Evolutionary conservation across 768 basidiomycete genomes (phyloP).

Genomic region (Pisolithus albus): DNA sequence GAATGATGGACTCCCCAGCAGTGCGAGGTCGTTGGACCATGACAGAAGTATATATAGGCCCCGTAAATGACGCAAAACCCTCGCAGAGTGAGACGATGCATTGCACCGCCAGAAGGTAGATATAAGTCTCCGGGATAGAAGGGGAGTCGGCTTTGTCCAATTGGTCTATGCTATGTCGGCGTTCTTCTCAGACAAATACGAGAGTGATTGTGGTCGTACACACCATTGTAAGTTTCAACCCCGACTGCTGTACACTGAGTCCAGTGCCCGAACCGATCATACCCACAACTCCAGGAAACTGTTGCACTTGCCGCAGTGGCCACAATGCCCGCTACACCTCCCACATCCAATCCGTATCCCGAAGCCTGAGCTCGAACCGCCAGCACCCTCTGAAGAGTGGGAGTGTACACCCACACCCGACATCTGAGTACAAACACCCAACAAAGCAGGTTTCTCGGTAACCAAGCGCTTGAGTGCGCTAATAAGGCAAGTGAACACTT

Average conservation of each 20-base stretch:
- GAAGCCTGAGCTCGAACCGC: slow-evolving; percentile 16
- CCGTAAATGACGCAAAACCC: slow-evolving; percentile 69
- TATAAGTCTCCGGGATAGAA: slow-evolving; percentile 85
- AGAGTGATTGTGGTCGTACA: slow-evolving; percentile 15
- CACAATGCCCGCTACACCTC: slow-evolving; percentile 73
- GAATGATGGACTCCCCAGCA: slow-evolving; percentile 57
- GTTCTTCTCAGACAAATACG: background rate
- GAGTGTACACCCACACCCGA: slow-evolving; percentile 63
- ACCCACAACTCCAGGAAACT: slow-evolving; percentile 75
- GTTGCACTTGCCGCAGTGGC: slow-evolving; percentile 79
- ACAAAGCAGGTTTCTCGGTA: slow-evolving; percentile 79
- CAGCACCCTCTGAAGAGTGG: slow-evolving; percentile 21
- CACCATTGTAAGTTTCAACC: slow-evolving; percentile 94
- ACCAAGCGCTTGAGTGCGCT: slow-evolving; percentile 80
- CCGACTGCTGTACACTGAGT: slow-evolving; percentile 62
- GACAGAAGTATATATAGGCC: slow-evolving; percentile 67
- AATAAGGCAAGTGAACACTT: slow-evolving; percentile 71
- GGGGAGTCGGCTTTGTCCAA: slow-evolving; percentile 96
- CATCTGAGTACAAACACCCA: slow-evolving; percentile 78
- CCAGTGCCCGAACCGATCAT: slow-evolving; percentile 73
- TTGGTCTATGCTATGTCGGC: slow-evolving; percentile 76
- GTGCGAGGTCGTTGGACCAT: slow-evolving; percentile 58
- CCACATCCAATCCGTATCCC: slow-evolving; percentile 55
- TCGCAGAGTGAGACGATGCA: slow-evolving; percentile 82
- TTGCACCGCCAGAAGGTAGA: slow-evolving; percentile 88